Evolutionary conservation across 768 basidiomycete species (phyloP).

Genomic region (Pholiota molesta): DNA sequence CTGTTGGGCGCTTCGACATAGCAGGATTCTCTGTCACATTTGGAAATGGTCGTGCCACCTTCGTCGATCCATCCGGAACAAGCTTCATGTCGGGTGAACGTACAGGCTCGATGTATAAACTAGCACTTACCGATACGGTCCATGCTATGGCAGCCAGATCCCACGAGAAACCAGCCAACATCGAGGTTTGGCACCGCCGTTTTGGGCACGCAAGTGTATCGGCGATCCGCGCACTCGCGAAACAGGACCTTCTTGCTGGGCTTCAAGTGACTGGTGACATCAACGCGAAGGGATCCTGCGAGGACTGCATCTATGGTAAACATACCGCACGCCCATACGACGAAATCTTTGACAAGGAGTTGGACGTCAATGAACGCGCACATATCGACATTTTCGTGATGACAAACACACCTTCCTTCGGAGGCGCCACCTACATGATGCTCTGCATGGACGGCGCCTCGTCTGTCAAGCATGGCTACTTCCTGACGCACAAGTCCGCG

Average conservation of each 20-base stretch:
- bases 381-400: slow-evolving; percentile 32
- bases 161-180: slow-evolving; percentile 19
- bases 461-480: too few species aligned
- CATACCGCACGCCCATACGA: slow-evolving; percentile 25
- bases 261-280: too few species aligned
- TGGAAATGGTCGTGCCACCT: slow-evolving; percentile 6
- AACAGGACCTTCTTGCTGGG: too few species aligned
- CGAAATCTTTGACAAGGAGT: slow-evolving; percentile 17
- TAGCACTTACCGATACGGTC: neutral
- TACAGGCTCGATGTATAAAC: slow-evolving; percentile 24
- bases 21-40: slow-evolving; percentile 18
- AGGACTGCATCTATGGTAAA: slow-evolving; percentile 30
- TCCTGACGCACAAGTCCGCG: too few species aligned
- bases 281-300: slow-evolving; percentile 18
- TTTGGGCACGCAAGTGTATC: too few species aligned
- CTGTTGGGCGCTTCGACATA: slow-evolving; percentile 19
- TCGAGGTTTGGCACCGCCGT: too few species aligned
- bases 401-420: too few species aligned
- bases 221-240: too few species aligned
- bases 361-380: slow-evolving; percentile 20
- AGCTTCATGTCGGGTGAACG: neutral
- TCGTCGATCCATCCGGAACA: neutral
- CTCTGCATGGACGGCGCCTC: too few species aligned
- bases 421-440: too few species aligned
- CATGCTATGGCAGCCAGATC: slow-evolving; percentile 16